Base-by-base conservation (phyloP, 768 basidiomycete species). In the Sporobolomyces pararoseus region DNA sequence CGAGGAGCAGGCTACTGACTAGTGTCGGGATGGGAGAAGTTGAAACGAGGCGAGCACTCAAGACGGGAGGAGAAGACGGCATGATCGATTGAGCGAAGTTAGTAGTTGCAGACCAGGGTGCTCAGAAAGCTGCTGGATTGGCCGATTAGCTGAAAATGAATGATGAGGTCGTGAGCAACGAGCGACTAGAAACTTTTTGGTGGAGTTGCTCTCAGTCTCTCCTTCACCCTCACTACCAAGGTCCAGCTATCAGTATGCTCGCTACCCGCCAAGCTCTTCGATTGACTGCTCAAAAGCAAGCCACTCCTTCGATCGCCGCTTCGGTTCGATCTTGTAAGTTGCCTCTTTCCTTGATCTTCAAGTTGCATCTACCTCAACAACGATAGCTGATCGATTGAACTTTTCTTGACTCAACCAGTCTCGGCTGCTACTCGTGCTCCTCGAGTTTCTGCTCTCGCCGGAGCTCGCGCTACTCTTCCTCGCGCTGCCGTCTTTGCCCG, bases 201-300 rank as follows among this genome's bases (percentile, higher is more conserved):
- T n/a, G n/a, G 39, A 17, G 9, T 42, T 9, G 39, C 39, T 42
- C 39, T 17, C 10, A 23, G 21, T 47, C 21, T 12, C 21, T 25
- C 35, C 32, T 19, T 21, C 53, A 35, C 53, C 10, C 55, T n/a
- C 23, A 9, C 34, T 17, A 42, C 39, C 39, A n/a, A 60, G 42
- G 27, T 60, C 44, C 44, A 44, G 42, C 44, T 47, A 29, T 29
- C 59, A 61, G 46, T 34, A 70, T 70, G 69, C 69, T 70, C 54
- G 69, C 69, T 23, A 65, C 69, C 31, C 69, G 69, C 52, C 69
- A 70, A 58, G 69, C 60, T 39, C 65, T 71, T 49, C 70, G 70
- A 31, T 53, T 71, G 42, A 52, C 70, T 37, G 58, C 69, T 37
- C 61, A 39, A 37, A 71, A 66, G 70, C 54, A 51, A 37, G 35